These are phyloP conservation scores for Aspergillus calidoustus DNA, from an alignment of 2,329 filamentous ascomycete genomes.

Conservation along the genomic window DNA sequence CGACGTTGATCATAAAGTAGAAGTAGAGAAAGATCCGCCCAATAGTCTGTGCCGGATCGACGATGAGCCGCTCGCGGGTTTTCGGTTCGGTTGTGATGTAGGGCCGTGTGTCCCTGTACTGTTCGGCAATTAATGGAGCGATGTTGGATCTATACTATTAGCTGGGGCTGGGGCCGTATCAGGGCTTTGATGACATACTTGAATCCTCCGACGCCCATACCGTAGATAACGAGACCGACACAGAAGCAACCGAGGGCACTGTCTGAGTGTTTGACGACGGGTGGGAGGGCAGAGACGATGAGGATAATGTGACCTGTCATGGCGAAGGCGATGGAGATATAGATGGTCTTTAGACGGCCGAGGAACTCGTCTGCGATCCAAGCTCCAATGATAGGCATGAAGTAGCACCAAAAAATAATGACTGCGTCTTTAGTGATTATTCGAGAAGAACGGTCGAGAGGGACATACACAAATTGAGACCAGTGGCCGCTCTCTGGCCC, in stretches of 20 bases:
- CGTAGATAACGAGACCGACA: slow-evolving; percentile 68
- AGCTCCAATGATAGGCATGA: slow-evolving; percentile 65
- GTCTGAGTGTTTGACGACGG: slow-evolving; percentile 62
- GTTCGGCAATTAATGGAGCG: slow-evolving; percentile 71
- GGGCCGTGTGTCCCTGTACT: slow-evolving; percentile 65
- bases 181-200: slow-evolving; percentile 52
- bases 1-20: slow-evolving; percentile 73
- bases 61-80: slow-evolving; percentile 69
- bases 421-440: slow-evolving; percentile 31
- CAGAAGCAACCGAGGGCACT: slow-evolving; percentile 67
- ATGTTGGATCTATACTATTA: slow-evolving; percentile 62
- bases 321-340: slow-evolving; percentile 67
- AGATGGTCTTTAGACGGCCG: slow-evolving; percentile 73
- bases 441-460: neutral
- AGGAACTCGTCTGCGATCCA: slow-evolving; percentile 71
- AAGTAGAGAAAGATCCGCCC: slow-evolving; percentile 73
- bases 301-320: slow-evolving; percentile 71
- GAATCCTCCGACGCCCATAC: slow-evolving; percentile 77
- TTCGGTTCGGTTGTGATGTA: slow-evolving; percentile 58
- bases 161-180: neutral
- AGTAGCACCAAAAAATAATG: slow-evolving; percentile 67
- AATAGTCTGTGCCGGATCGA: slow-evolving; percentile 71
- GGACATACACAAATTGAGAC: slow-evolving; percentile 50
- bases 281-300: slow-evolving; percentile 67
- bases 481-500: slow-evolving; percentile 63